phyloP scores from a whole-genome alignment of 169 alveolate genomes.

The Cryptosporidium sp. region DNA sequence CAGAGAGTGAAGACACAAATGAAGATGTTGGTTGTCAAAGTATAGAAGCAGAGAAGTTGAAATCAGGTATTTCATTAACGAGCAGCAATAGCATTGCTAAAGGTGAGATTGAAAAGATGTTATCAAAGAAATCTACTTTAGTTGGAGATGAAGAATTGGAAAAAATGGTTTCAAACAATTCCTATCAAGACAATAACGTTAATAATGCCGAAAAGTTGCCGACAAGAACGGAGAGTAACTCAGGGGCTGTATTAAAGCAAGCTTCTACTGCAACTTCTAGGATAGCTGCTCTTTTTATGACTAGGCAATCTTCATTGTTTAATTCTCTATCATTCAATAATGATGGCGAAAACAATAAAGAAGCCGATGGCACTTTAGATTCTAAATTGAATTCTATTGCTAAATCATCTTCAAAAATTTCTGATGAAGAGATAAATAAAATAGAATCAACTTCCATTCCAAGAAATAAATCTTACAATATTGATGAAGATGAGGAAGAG shows the following conservation, averaged over 20 bases:
- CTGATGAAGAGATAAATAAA: background rate
- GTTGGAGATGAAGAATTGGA: background rate
- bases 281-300: slow-evolving; percentile 47
- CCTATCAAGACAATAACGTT: background rate
- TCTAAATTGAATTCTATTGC: background rate
- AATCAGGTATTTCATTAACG: background rate
- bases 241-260: slow-evolving; percentile 68
- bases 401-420: slow-evolving; percentile 2
- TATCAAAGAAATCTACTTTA: slow-evolving; percentile 11
- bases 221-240: slow-evolving; percentile 43
- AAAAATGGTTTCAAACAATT: slow-evolving; percentile 1
- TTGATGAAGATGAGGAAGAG: slow-evolving; percentile 22
- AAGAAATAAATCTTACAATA: background rate
- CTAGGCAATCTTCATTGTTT: slow-evolving; percentile 61
- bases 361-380: background rate
- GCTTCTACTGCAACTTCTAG: slow-evolving; percentile 72
- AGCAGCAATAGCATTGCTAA: background rate
- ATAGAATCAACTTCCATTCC: background rate
- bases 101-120: background rate
- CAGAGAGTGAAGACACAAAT: slow-evolving; percentile 7
- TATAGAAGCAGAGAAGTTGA: background rate
- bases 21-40: background rate
- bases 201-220: slow-evolving; percentile 1
- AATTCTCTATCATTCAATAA: slow-evolving; percentile 31
- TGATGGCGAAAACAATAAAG: slow-evolving; percentile 28